These are phyloP conservation scores for Fraxinus nigra DNA, from an alignment of 305 asterid genomes.

Conservation along the genomic window DNA sequence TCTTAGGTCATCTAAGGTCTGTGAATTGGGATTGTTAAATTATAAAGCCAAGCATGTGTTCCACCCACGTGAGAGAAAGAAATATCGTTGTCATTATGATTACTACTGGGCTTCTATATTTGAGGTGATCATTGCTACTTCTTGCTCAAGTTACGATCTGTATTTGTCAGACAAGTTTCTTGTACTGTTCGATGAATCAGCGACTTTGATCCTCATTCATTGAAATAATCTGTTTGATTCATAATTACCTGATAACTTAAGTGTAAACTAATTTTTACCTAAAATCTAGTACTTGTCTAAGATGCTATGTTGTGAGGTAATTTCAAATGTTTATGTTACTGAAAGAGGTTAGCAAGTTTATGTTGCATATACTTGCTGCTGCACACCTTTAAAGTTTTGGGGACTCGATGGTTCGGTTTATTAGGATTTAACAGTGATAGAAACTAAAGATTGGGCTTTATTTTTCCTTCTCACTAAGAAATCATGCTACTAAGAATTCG, in stretches of 20 bases:
- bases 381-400: neutral
- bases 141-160: constrained; percentile 6
- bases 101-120: constrained; percentile 98
- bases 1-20: constrained; percentile 89
- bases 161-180: neutral
- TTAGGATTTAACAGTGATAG: neutral
- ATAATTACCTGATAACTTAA: neutral
- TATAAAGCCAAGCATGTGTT: constrained; percentile 86
- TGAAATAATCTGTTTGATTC: constrained; percentile 1
- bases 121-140: constrained; percentile 51
- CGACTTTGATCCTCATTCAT: neutral
- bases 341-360: neutral
- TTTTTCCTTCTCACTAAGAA: neutral
- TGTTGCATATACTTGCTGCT: neutral
- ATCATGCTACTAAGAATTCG: neutral
- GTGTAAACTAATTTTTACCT: neutral
- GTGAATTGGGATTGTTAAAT: constrained; percentile 85
- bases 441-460: neutral
- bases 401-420: neutral
- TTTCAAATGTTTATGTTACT: neutral
- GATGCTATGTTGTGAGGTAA: neutral
- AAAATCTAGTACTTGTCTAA: neutral
- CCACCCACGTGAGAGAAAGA: constrained; percentile 67
- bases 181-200: constrained; percentile 1
- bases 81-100: constrained; percentile 82